Conservation (phyloP, 2,329 filamentous ascomycete genomes). For the Bisporella sp. region DNA sequence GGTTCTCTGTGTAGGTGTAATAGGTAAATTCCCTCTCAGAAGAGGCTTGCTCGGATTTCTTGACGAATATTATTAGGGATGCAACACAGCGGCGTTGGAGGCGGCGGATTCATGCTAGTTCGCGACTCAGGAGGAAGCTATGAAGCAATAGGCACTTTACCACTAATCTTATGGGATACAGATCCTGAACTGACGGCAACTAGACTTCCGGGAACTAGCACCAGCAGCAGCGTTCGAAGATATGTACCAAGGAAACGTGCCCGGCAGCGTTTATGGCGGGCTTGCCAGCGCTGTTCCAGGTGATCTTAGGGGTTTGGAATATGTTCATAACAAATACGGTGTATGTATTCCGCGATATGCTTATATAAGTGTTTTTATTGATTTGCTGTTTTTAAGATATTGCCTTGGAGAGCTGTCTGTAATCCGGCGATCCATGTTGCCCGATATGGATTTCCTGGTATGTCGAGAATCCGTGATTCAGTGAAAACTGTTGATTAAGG, state of each 20-base stretch:
- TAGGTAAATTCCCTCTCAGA: conserved; percentile 34
- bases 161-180: neutral
- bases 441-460: conserved; percentile 56
- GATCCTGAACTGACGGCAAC: conserved; percentile 1
- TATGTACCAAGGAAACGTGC: conserved; percentile 72
- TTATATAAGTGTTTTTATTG: neutral
- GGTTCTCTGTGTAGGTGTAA: conserved; percentile 67
- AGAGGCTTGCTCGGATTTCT: neutral
- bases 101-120: conserved; percentile 85
- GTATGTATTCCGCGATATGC: conserved; percentile 27
- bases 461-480: neutral
- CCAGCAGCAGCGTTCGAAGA: conserved; percentile 74
- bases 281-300: conserved; percentile 66
- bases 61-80: conserved; percentile 39
- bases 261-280: conserved; percentile 63
- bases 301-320: conserved; percentile 71
- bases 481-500: neutral
- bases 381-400: conserved; percentile 27
- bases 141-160: conserved; percentile 52
- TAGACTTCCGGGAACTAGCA: conserved; percentile 81
- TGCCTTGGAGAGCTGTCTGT: conserved; percentile 67
- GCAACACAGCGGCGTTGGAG: conserved; percentile 79
- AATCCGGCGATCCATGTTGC: conserved; percentile 69
- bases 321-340: conserved; percentile 69
- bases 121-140: conserved; percentile 66